These are phyloP conservation scores for Paecilomyces niveus DNA, from an alignment of 2,329 filamentous ascomycete genomes.

Conservation along the genomic window DNA sequence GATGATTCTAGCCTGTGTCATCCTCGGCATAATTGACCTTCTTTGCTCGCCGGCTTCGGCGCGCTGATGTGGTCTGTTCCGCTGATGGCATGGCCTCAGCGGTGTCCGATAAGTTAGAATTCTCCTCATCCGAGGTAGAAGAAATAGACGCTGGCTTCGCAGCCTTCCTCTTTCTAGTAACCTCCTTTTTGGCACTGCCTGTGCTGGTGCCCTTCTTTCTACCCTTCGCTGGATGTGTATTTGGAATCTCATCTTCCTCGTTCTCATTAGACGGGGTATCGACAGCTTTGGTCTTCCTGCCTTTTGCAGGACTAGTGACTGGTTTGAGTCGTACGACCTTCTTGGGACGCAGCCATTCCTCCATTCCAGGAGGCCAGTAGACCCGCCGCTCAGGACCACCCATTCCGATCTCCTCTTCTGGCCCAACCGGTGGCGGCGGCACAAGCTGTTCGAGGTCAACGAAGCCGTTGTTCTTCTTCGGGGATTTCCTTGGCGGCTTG, in stretches of 20 bases:
- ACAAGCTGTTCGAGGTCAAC: constrained; percentile 35
- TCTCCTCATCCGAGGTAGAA: constrained; percentile 19
- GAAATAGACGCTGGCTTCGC: constrained; percentile 6
- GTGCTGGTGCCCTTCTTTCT: constrained; percentile 22
- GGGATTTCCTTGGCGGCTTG: constrained; percentile 38
- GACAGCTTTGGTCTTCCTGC: not conserved
- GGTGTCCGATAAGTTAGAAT: constrained; percentile 5
- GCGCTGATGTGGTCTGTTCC: constrained; percentile 5
- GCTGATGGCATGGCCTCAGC: constrained; percentile 4
- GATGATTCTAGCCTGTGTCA: constrained; percentile 9
- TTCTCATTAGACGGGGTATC: not conserved
- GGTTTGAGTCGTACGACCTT: constrained; percentile 44
- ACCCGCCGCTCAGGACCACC: constrained; percentile 74
- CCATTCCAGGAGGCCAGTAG: constrained; percentile 85
- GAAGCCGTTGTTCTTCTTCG: constrained; percentile 37
- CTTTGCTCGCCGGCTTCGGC: constrained; percentile 25
- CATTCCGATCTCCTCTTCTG: constrained; percentile 71
- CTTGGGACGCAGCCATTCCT: constrained; percentile 78
- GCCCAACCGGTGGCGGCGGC: constrained; percentile 43
- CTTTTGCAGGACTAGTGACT: not conserved
- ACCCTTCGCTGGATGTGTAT: not conserved
- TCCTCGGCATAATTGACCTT: constrained; percentile 30
- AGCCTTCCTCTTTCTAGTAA: constrained; percentile 3
- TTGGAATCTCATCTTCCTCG: not conserved
- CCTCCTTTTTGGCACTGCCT: constrained; percentile 4